Conservation (phyloP, 768 basidiomycete species). For the Gloeopeniophorella convolvens region DNA sequence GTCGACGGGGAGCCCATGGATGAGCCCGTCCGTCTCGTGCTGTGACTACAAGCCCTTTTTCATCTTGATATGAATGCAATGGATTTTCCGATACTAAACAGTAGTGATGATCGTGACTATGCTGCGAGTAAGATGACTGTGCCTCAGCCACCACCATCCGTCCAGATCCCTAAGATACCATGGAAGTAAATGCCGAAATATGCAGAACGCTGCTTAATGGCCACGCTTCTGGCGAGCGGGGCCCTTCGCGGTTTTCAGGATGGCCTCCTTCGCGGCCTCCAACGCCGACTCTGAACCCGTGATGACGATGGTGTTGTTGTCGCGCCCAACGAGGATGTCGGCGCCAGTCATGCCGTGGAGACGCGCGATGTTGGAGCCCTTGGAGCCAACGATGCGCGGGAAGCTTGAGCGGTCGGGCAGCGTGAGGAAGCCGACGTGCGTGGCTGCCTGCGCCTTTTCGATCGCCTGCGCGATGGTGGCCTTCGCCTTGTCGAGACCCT, state of each 20-base stretch:
- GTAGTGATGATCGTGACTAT: slow-evolving; percentile 8
- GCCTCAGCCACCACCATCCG: not conserved
- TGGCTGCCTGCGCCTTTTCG: slow-evolving; percentile 61
- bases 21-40: not conserved
- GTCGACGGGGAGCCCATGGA: slow-evolving; percentile 32
- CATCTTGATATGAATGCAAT: not conserved
- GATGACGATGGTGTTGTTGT: slow-evolving; percentile 81
- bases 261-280: slow-evolving; percentile 68
- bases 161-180: slow-evolving; percentile 3
- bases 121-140: slow-evolving; percentile 1
- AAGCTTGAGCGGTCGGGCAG: slow-evolving; percentile 77
- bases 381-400: slow-evolving; percentile 89
- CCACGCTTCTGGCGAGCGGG: slow-evolving; percentile 18
- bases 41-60: not conserved
- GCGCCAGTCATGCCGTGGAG: slow-evolving; percentile 85
- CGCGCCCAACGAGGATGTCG: slow-evolving; percentile 86
- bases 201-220: not conserved
- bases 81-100: not conserved
- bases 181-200: not conserved
- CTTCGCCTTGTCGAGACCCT: slow-evolving; percentile 70
- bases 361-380: slow-evolving; percentile 85
- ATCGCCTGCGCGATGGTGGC: slow-evolving; percentile 61
- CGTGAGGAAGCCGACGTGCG: slow-evolving; percentile 80
- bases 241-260: slow-evolving; percentile 45
- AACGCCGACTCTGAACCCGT: slow-evolving; percentile 69